Percentiles rank a stretch among this genome's conserved stretches.
These are phyloP conservation scores for Thecamonas trahens DNA, from an alignment of 78 protist species.

Conservation along the genomic window DNA sequence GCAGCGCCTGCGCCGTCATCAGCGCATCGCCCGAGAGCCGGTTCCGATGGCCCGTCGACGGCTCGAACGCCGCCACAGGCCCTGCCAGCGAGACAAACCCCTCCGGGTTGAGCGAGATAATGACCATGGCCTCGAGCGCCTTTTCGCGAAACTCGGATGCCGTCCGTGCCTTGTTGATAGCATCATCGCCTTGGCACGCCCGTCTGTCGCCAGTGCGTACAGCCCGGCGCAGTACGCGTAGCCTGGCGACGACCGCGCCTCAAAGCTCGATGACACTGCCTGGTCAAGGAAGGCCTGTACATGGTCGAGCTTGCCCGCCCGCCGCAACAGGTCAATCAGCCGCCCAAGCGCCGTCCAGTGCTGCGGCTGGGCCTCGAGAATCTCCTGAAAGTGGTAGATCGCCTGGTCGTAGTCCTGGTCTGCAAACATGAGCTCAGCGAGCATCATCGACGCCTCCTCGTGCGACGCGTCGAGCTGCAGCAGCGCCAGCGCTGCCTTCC, in stretches of 20 bases:
- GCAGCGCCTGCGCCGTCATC: constrained; percentile 20
- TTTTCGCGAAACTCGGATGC: constrained; percentile 38
- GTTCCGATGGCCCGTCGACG: too few species aligned
- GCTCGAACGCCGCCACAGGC: background rate
- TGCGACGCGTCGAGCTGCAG: constrained; percentile 30
- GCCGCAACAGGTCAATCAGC: constrained; percentile 39
- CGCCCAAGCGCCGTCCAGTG: constrained; percentile 40
- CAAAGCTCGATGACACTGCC: constrained; percentile 14
- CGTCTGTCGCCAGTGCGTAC: background rate
- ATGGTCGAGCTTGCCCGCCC: constrained; percentile 50
- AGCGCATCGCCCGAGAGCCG: constrained; percentile 5
- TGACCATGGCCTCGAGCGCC: constrained; percentile 41
- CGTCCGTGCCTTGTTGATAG: constrained; percentile 38
- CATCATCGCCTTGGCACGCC: constrained; percentile 27
- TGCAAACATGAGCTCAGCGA: constrained; percentile 59
- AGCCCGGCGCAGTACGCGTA: constrained; percentile 8
- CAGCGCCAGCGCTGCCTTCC: constrained; percentile 23
- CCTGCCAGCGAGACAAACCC: background rate
- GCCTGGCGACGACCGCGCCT: constrained; percentile 27
- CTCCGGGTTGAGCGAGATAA: constrained; percentile 42
- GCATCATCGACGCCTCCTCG: constrained; percentile 58
- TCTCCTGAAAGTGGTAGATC: constrained; percentile 22
- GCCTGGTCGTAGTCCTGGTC: constrained; percentile 38
- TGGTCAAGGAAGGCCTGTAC: constrained; percentile 1
- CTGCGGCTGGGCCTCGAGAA: constrained; percentile 44